Base-by-base conservation (phyloP, 345 rosid genomes). In the Eutrema heterophyllum region DNA sequence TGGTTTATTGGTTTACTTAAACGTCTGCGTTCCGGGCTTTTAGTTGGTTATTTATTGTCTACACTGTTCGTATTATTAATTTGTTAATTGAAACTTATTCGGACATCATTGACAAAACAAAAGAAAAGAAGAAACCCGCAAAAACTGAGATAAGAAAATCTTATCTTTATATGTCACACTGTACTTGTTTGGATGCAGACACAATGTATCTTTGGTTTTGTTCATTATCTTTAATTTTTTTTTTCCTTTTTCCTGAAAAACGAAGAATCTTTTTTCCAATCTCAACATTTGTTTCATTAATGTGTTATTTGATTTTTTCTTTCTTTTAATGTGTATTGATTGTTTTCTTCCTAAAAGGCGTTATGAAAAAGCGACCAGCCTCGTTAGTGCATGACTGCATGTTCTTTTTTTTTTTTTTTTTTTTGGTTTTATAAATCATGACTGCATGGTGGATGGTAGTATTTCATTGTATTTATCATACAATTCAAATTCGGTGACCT, bases 141-240 rank as follows among this genome's bases (percentile, higher is more conserved):
- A 68, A 59, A 43, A 33, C 12, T 62, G 33, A 63, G 74, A 53
- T 76, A 69, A 63, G 70, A 76, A 76, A 62, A 69, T 62, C 79
- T 75, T 68, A 75, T 75, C 74, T 76, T 67, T 15, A 61, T 61
- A 30, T 62, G 70, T 74, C 79, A 75, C 68, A 68, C 53, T 50
- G 68, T 75, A 24, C 73, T 67, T 36, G 70, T 75, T 75, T 62
- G 58, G 70, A 75, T 43, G 45, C 49, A 67, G 79, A 61, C 69
- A 60, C 70, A 75, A 61, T 61, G 79, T 53, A 35, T 52, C 13
- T 75, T 67, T 50, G 32, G 57, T 51, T 75, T 51, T 41, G 30
- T 61, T 75, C 35, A 60, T 52, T 35, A n/a, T 68, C 50, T 50
- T 32, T 67, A 38, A 5, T 10, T 46, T 16, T 33, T 13, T 21